phyloP scores from a whole-genome alignment of 148 eudicot genomes.

The Camellia granthamiana region DNA sequence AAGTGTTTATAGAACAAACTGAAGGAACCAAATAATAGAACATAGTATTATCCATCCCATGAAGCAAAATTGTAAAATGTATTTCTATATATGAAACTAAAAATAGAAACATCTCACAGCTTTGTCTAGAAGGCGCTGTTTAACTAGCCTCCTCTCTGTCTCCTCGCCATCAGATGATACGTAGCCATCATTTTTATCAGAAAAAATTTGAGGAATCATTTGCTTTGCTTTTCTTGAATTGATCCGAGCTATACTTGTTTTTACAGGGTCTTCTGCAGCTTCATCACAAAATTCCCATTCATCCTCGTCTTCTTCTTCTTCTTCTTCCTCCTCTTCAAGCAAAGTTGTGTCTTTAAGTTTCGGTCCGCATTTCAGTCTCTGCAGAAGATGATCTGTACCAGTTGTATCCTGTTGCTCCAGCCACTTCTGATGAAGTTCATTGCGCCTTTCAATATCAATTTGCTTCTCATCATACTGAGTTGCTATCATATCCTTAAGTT shows the following conservation, averaged over 20 bases:
- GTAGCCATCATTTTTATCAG: constrained; percentile 75
- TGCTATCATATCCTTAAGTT: constrained; percentile 67
- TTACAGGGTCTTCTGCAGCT: constrained; percentile 26
- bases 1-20: background rate
- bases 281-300: constrained; percentile 34
- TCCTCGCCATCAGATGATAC: constrained; percentile 83
- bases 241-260: constrained; percentile 29
- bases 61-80: background rate
- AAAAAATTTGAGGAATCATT: constrained; percentile 72
- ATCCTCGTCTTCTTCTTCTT: constrained; percentile 35
- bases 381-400: constrained; percentile 78
- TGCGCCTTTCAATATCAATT: constrained; percentile 59
- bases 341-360: constrained; percentile 38
- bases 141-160: constrained; percentile 50
- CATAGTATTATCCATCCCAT: too few relatives aligned
- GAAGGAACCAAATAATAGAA: background rate
- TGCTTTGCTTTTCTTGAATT: constrained; percentile 60
- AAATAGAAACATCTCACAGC: constrained; percentile 32
- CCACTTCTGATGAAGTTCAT: constrained; percentile 90
- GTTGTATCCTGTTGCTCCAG: constrained; percentile 90
- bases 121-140: constrained; percentile 48
- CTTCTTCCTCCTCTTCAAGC: constrained; percentile 38
- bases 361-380: constrained; percentile 55
- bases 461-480: constrained; percentile 64
- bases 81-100: background rate